Percentiles rank a stretch among this genome's conserved stretches.
phyloP scores from a whole-genome alignment of 306 rosid species.

The Pueraria montana region DNA sequence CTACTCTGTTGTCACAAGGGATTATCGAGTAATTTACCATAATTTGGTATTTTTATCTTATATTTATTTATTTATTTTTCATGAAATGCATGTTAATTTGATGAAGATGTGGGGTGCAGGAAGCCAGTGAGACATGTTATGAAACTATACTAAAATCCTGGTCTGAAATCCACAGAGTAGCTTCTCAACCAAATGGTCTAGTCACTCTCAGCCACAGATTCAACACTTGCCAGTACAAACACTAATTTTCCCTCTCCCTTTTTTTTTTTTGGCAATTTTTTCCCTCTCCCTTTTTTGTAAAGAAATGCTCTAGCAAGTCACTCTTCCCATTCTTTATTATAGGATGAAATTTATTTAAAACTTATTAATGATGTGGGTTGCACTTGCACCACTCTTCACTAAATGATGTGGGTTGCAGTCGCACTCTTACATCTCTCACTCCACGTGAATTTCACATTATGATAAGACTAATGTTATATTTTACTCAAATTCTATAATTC shows the following conservation, averaged over 20 bases:
- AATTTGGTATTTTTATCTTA: neutral
- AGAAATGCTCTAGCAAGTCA: neutral
- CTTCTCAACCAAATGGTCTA: constrained; percentile 60
- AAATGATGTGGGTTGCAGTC: neutral
- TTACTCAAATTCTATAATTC: too few relatives aligned
- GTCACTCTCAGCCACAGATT: constrained; percentile 60
- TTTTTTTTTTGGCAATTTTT: neutral
- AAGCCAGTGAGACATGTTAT: constrained; percentile 69
- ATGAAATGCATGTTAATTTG: constrained; percentile 8
- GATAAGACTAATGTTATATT: neutral
- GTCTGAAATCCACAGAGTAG: constrained; percentile 62
- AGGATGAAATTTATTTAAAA: neutral
- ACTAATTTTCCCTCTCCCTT: neutral
- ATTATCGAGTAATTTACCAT: constrained; percentile 62
- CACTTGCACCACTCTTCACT: neutral
- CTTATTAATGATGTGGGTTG: neutral
- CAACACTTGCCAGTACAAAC: constrained; percentile 59
- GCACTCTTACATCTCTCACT: neutral
- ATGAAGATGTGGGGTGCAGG: constrained; percentile 50
- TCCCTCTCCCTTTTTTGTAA: neutral
- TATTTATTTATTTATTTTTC: neutral
- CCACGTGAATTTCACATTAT: neutral
- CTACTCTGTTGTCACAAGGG: constrained; percentile 61
- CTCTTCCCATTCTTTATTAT: neutral
- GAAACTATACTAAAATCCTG: constrained; percentile 63